Evolutionary conservation across 2,329 filamentous ascomycete species (phyloP).

Genomic region (Immersiporthe knoxdaviesiana): DNA sequence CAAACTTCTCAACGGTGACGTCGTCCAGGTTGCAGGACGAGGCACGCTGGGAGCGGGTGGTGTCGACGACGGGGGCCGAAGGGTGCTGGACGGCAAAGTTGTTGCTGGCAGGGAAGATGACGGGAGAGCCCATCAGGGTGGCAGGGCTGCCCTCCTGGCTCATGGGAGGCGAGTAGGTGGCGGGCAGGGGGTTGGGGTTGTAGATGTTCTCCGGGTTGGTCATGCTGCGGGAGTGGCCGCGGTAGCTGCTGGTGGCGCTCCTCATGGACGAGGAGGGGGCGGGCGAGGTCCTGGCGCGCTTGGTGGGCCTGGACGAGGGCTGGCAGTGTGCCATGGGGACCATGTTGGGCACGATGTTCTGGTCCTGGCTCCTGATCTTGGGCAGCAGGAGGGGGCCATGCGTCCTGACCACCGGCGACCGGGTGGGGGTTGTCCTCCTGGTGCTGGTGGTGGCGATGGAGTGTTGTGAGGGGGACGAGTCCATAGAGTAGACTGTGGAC

Average conservation of each 20-base stretch:
- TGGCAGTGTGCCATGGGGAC: constrained; percentile 17
- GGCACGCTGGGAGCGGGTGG: constrained; percentile 57
- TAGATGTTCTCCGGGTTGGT: constrained; percentile 63
- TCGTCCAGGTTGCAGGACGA: constrained; percentile 72
- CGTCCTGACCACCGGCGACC: constrained; percentile 70
- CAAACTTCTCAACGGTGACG: constrained; percentile 68
- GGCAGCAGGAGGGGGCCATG: constrained; percentile 81
- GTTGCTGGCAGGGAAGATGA: constrained; percentile 51
- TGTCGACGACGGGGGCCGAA: constrained; percentile 37
- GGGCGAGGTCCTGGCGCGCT: constrained; percentile 61
- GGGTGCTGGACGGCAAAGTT: constrained; percentile 39
- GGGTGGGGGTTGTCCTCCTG: constrained; percentile 67
- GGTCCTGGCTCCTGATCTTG: constrained; percentile 85
- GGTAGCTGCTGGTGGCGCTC: constrained; percentile 38
- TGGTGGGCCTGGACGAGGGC: constrained; percentile 51
- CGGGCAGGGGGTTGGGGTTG: constrained; percentile 36
- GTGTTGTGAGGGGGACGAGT: constrained; percentile 68
- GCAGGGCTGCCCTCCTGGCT: constrained; percentile 41
- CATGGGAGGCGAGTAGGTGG: constrained; percentile 41
- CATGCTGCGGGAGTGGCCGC: constrained; percentile 59
- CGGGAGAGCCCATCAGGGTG: constrained; percentile 68
- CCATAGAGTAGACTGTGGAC: constrained; percentile 66
- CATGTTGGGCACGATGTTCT: constrained; percentile 66
- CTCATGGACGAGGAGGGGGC: constrained; percentile 43
- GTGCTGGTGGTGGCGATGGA: constrained; percentile 62